A percentile compares a stretch with the other conserved stretches of the same genome.
phyloP scores from a whole-genome alignment of 1,284 basidiomycete genomes.

The Chiua sp. region DNA sequence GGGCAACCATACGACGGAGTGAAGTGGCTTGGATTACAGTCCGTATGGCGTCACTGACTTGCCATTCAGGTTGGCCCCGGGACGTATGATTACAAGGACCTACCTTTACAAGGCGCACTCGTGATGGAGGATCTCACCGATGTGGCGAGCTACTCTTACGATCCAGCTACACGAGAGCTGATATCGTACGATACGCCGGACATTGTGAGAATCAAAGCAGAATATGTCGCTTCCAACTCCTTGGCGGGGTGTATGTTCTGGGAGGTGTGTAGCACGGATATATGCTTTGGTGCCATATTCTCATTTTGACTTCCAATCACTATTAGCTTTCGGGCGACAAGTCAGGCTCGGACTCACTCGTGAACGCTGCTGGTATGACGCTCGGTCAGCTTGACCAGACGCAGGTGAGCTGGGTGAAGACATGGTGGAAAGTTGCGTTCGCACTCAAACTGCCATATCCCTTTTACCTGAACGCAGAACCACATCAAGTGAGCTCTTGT shows the following conservation, averaged over 20 bases:
- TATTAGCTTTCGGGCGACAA: conserved; percentile 67
- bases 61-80: conserved; percentile 72
- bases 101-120: conserved; percentile 70
- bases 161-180: conserved; percentile 62
- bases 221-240: conserved; percentile 70
- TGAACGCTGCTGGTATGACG: conserved; percentile 51
- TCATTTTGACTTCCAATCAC: background rate
- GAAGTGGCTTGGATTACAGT: conserved; percentile 23
- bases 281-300: background rate
- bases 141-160: conserved; percentile 83
- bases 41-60: conserved; percentile 1
- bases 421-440: too few relatives aligned
- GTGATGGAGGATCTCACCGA: conserved; percentile 76
- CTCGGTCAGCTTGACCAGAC: conserved; percentile 65
- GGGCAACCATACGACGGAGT: conserved; percentile 77
- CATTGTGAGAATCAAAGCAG: conserved; percentile 75
- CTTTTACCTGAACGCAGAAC: conserved; percentile 47
- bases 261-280: conserved; percentile 55
- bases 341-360: conserved; percentile 59
- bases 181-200: conserved; percentile 86
- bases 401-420: conserved; percentile 30
- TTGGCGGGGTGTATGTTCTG: conserved; percentile 85
- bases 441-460: background rate
- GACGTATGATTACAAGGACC: conserved; percentile 76
- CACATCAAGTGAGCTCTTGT: conserved; percentile 59